phyloP scores from a whole-genome alignment of 768 basidiomycete genomes.

The Kwoniella sp. region DNA sequence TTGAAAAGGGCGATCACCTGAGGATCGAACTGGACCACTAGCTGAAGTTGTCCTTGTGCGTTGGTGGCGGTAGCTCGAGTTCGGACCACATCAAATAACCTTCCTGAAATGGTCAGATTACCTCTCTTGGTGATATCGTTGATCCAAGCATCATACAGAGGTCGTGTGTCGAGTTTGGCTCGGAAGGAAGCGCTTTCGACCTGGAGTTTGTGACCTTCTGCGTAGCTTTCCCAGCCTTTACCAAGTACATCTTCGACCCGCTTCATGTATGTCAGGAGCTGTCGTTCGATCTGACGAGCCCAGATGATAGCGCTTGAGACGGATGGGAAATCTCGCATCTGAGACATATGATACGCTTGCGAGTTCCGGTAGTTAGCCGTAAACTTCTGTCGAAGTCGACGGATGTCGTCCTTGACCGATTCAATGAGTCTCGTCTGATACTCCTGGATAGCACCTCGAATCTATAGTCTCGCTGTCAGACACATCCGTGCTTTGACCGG shows the following conservation, averaged over 20 bases:
- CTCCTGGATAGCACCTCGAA: conserved; percentile 93
- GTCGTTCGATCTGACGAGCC: conserved; percentile 98
- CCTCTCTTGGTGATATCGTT: conserved; percentile 84
- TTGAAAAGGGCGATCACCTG: conserved; percentile 95
- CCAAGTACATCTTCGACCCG: conserved; percentile 96
- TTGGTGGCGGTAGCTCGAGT: conserved; percentile 50
- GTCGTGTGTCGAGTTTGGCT: conserved; percentile 90
- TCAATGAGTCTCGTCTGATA: conserved; percentile 99
- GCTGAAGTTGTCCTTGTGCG: conserved; percentile 62
- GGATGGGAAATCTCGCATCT: conserved; percentile 97
- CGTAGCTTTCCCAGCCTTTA: conserved; percentile 97
- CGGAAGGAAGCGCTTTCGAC: conserved; percentile 88
- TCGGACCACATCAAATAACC: conserved; percentile 79
- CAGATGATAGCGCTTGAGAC: conserved; percentile 97
- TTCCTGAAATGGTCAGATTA: conserved; percentile 67
- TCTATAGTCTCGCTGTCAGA: conserved; percentile 63
- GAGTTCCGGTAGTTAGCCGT: conserved; percentile 94
- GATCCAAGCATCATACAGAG: conserved; percentile 95
- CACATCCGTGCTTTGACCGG: background rate
- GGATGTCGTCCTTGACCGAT: conserved; percentile 97
- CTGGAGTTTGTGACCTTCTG: conserved; percentile 97
- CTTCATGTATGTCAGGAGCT: conserved; percentile 95
- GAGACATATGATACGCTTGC: conserved; percentile 96
- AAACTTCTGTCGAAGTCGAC: conserved; percentile 94
- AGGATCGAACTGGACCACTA: conserved; percentile 96